A percentile compares a stretch with the other conserved stretches of the same genome.
phyloP scores from a whole-genome alignment of 495 filamentous ascomycete species.

The Astrocystis sublimbata region DNA sequence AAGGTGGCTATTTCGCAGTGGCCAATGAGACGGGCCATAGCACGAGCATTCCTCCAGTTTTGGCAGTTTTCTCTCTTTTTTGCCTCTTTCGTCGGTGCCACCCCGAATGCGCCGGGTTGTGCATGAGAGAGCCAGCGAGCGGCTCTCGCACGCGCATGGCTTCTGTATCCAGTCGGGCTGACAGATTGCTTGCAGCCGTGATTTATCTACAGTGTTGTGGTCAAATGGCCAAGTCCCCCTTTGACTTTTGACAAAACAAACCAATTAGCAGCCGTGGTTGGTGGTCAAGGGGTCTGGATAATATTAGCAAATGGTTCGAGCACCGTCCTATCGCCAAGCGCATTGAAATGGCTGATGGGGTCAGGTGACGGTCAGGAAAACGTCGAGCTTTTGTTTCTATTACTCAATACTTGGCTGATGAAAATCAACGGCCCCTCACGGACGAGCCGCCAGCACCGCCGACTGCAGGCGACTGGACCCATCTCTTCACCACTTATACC shows the following conservation, averaged over 20 bases:
- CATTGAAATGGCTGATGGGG: constrained; percentile 23
- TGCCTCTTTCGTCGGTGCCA: constrained; percentile 9
- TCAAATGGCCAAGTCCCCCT: too few relatives aligned
- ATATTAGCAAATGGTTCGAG: neutral
- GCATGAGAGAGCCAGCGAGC: neutral
- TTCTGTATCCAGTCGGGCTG: too few relatives aligned
- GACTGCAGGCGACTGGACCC: too few relatives aligned
- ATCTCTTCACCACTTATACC: constrained; percentile 4
- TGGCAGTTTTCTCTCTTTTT: constrained; percentile 4
- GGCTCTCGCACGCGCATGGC: neutral
- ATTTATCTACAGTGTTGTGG: too few relatives aligned
- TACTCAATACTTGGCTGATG: constrained; percentile 40
- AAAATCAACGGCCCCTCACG: constrained; percentile 17
- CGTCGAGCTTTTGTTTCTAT: constrained; percentile 36
- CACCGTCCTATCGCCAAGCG: constrained; percentile 3
- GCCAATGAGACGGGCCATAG: constrained; percentile 15
- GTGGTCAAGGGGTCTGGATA: neutral
- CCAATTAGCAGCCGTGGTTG: neutral
- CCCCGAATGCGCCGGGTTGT: neutral
- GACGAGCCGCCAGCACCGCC: constrained; percentile 15
- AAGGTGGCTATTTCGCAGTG: neutral
- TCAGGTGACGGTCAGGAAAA: constrained; percentile 43
- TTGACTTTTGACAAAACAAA: too few relatives aligned
- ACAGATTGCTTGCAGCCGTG: too few relatives aligned
- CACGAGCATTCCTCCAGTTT: constrained; percentile 14